phyloP scores from a whole-genome alignment of 106 monocot species.

The Dioscorea dumetorum region DNA sequence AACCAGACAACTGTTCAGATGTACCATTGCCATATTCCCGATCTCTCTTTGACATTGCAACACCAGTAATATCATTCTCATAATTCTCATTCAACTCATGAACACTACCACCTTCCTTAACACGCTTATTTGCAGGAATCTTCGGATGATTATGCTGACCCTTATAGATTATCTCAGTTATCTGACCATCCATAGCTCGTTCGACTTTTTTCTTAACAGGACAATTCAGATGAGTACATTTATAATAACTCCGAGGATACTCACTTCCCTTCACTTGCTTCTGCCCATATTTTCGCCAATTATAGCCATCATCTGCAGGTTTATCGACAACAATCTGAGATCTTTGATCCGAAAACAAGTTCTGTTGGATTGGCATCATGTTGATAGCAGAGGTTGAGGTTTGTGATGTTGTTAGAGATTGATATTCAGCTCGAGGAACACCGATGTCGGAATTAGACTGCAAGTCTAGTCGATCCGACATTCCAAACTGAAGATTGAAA shows the following conservation, averaged over 20 bases:
- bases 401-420: conserved; percentile 13
- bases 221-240: conserved; percentile 55
- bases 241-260: conserved; percentile 63
- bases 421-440: conserved; percentile 18
- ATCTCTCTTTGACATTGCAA: conserved; percentile 6
- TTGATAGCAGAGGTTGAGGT: conserved; percentile 9
- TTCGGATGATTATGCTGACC: conserved; percentile 53
- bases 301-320: conserved; percentile 63
- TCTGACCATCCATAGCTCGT: conserved; percentile 48
- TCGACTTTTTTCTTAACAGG: conserved; percentile 75
- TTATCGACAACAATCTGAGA: conserved; percentile 37
- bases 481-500: conserved; percentile 19
- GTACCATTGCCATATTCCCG: neutral
- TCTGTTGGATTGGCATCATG: conserved; percentile 8
- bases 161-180: conserved; percentile 61
- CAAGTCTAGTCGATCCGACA: conserved; percentile 42
- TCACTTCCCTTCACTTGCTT: conserved; percentile 75
- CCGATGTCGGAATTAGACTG: conserved; percentile 34
- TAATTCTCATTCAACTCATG: conserved; percentile 5
- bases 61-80: neutral
- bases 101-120: conserved; percentile 32
- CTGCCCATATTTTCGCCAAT: conserved; percentile 77
- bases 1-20: conserved; percentile 15
- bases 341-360: conserved; percentile 20
- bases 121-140: conserved; percentile 30